phyloP scores from a whole-genome alignment of 2,329 filamentous ascomycete genomes.

The Penicillium hesseltinei region DNA sequence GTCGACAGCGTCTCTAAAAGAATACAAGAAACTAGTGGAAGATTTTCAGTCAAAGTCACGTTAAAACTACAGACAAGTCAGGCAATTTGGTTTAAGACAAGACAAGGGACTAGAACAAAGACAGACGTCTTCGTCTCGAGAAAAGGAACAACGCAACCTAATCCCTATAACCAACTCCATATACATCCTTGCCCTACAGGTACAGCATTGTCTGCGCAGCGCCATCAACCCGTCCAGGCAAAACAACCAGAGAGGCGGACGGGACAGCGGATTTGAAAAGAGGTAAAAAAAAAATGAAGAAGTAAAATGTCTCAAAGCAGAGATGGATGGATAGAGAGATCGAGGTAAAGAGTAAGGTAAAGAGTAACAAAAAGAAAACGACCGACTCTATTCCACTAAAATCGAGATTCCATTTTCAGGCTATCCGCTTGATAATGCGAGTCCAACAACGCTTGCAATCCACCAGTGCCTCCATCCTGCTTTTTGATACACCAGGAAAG shows the following conservation, averaged over 20 bases:
- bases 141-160: neutral
- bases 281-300: conserved; percentile 7
- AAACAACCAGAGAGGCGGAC: conserved; percentile 1
- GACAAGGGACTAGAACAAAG: neutral
- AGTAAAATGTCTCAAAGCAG: conserved; percentile 8
- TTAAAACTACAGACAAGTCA: neutral
- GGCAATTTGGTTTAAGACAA: neutral
- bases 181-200: conserved; percentile 1
- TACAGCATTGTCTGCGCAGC: neutral
- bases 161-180: neutral
- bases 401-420: conserved; percentile 42
- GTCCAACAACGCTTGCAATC: conserved; percentile 39
- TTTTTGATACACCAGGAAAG: conserved; percentile 45
- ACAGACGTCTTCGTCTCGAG: neutral
- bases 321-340: conserved; percentile 17
- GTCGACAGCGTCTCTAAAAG: neutral
- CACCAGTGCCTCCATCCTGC: conserved; percentile 39
- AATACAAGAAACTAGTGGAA: neutral
- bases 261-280: conserved; percentile 3
- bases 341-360: conserved; percentile 18
- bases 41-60: neutral
- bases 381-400: conserved; percentile 44
- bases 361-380: conserved; percentile 23
- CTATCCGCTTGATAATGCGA: conserved; percentile 41
- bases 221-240: conserved; percentile 3